Base-by-base conservation (phyloP, 805 yeast species). In the Saccharomycopsis olivae region DNA sequence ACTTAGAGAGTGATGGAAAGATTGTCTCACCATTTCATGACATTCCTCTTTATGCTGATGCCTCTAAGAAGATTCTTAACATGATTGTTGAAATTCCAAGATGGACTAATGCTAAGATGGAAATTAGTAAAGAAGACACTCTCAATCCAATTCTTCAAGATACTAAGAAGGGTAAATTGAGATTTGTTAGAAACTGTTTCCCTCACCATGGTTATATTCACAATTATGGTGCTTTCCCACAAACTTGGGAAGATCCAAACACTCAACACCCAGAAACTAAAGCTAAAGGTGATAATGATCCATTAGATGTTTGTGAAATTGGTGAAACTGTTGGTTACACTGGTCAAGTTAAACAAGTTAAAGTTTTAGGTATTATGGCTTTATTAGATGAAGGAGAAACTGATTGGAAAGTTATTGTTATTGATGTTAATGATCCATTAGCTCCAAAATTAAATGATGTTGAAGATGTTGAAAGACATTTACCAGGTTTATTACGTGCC, bases 161-260 rank as follows among this genome's bases (percentile, higher is more conserved):
- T 55, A 64, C 69, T 21, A 80, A 78, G 58, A 80, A 83, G 50
- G 89, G 84, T 4, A 66, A 78, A 49, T 70, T 79, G 28, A 65
- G 95, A 52, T 85, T 77, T 51, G 81, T 85, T 24, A 71, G 78
- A 52, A 85, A 85, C 61, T 63, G 83, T 17, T 85, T 78, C 64
- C 95, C 95, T 6, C 77, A 70, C 57, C 79, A 79, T 50, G 95
- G 95, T 1, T 84, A 83, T 58, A 78, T 85, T 41, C 88, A 79
- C 59, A 85, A 85, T 61, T 85, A 85, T 55, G 94, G 95, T 33
- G 89, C 94, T 3, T 66, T 84, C 51, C 88, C 94, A 14, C 94
- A 84, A 64, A 89, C 97, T 3, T 89, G 97, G 97, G 98, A 89
- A 61, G 94, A 92, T 56, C 94, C 94, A n/a, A 73, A 78, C 43